Evolutionary conservation across 768 basidiomycete species (phyloP), one percentile per base, ranked within the genome.

Genomic region (Jaapia argillacea): DNA sequence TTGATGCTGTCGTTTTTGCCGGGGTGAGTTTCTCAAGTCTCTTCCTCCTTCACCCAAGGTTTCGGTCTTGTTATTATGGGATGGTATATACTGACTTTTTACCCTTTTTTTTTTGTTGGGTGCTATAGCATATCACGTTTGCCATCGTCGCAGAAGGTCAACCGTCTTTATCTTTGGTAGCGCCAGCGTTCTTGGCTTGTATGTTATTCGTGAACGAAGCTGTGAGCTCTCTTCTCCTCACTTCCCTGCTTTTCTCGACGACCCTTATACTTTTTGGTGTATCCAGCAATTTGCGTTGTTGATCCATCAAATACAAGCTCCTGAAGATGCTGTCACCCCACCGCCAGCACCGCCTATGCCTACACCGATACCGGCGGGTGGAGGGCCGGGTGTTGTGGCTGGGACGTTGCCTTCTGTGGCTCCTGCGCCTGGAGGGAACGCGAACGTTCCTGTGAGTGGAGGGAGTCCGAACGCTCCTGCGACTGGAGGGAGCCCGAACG

Each of bases 1-100:
- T 87, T 16, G 91, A 96, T 55, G 76, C 85, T 0, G 79, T 90
- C 35, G 79, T 85, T 0, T 93, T 94, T 57, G 85, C 86, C 16
- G 85, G 84, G 0, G 70, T 71, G 50, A 6, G 69, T 55, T 5
- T 3, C 5, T 16, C 24, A 4, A 12, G 40, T 16, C 12, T 42
- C 7, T 36, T 4, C 25, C 25, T 12, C 24, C 21, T 26, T 24
- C n/a, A 13, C 28, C 4, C n/a, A n/a, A n/a, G n/a, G n/a, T n/a
- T n/a, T n/a, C n/a, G n/a, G n/a, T n/a, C n/a, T n/a, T n/a, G n/a
- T n/a, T n/a, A n/a, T n/a, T n/a, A n/a, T n/a, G n/a, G n/a, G n/a
- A n/a, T n/a, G n/a, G n/a, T n/a, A n/a, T n/a, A n/a, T n/a, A n/a
- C n/a, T n/a, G n/a, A n/a, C n/a, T n/a, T n/a, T n/a, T n/a, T n/a